Conservation (phyloP, 2,329 filamentous ascomycete genomes). For the Apiospora rasikravindrae region DNA sequence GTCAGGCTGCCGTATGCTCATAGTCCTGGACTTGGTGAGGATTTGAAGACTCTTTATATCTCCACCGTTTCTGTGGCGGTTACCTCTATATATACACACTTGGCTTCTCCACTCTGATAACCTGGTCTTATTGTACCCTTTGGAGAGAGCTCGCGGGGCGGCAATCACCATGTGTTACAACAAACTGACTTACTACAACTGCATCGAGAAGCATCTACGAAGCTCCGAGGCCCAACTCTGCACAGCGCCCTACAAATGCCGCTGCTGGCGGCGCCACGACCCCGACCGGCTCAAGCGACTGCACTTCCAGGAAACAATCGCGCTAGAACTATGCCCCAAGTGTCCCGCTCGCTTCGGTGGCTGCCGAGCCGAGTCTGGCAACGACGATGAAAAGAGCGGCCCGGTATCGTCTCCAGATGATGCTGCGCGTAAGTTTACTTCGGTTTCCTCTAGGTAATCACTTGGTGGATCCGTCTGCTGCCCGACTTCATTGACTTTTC, state of each 20-base stretch:
- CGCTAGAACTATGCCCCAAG: neutral
- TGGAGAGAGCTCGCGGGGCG: neutral
- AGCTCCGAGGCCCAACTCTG: neutral
- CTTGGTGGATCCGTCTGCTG: neutral
- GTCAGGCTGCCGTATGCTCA: neutral
- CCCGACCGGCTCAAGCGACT: neutral
- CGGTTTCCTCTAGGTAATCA: neutral
- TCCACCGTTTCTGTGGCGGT: neutral
- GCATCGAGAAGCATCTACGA: neutral
- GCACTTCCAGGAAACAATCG: neutral
- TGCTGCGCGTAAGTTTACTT: neutral
- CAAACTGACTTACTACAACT: neutral
- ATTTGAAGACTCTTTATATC: neutral
- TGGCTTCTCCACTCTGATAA: neutral
- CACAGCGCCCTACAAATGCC: neutral
- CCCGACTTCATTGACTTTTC: neutral
- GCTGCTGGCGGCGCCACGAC: neutral
- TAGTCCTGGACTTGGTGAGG: neutral
- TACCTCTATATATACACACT: neutral
- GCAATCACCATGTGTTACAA: neutral
- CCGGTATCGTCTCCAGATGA: neutral
- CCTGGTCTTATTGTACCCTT: neutral
- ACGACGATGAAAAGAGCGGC: neutral
- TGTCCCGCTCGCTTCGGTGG: neutral
- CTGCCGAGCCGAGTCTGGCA: too few relatives aligned